A percentile compares a stretch with the other conserved stretches of the same genome.
phyloP scores from a whole-genome alignment of 495 filamentous ascomycete species.

The Xylaria venustula region DNA sequence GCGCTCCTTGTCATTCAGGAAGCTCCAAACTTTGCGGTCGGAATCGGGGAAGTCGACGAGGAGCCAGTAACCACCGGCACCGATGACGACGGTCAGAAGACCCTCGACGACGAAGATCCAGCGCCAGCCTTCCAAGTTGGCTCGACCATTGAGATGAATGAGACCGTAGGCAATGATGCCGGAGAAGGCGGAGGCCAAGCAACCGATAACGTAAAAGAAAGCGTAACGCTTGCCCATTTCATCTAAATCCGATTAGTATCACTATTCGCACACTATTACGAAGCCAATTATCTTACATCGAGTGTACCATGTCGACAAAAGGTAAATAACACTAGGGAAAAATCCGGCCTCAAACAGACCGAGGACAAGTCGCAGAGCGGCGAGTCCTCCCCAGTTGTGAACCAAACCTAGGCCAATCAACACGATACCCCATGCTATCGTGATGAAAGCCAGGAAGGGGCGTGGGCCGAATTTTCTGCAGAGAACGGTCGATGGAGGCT shows the following conservation, averaged over 20 bases:
- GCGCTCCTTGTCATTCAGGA: conserved; percentile 49
- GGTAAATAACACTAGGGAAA: conserved; percentile 59
- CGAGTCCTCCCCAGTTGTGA: conserved; percentile 47
- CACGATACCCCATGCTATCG: conserved; percentile 42
- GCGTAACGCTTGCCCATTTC: conserved; percentile 61
- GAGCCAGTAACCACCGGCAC: conserved; percentile 47
- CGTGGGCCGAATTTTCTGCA: conserved; percentile 58
- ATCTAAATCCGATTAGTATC: conserved; percentile 26
- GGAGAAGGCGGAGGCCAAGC: conserved; percentile 55
- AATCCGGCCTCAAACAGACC: conserved; percentile 62
- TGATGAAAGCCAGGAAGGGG: conserved; percentile 50
- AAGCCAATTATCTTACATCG: too few relatives aligned
- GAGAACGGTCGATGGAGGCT: conserved; percentile 49
- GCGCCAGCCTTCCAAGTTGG: conserved; percentile 54
- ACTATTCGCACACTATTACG: not conserved
- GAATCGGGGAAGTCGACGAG: conserved; percentile 61
- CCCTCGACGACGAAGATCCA: conserved; percentile 64
- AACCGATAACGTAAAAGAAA: conserved; percentile 62
- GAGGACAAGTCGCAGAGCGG: conserved; percentile 56
- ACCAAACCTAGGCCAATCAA: conserved; percentile 61
- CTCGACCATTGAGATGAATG: conserved; percentile 51
- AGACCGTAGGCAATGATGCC: conserved; percentile 65
- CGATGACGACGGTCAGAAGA: conserved; percentile 43
- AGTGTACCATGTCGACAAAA: conserved; percentile 34
- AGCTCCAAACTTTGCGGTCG: conserved; percentile 52